Conservation (phyloP, 768 basidiomycete genomes). For the Termitomyces sp. region DNA sequence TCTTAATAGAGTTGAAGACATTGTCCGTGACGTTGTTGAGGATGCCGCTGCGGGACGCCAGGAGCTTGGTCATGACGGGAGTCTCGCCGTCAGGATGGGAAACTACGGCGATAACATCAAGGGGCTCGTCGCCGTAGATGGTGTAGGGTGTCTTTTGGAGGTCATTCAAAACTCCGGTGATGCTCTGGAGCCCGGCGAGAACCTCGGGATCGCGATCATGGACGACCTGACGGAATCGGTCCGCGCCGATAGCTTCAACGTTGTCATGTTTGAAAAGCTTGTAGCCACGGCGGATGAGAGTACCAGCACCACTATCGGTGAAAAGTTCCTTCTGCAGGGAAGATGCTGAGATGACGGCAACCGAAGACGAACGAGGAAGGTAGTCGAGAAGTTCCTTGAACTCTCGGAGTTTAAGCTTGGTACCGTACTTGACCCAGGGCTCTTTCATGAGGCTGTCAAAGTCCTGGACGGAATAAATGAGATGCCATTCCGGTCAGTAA, state of each 20-base stretch:
- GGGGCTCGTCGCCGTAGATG: conserved; percentile 97
- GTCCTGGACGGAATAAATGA: conserved; percentile 47
- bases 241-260: conserved; percentile 83
- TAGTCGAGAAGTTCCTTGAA: conserved; percentile 99
- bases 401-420: conserved; percentile 97
- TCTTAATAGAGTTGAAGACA: conserved; percentile 93
- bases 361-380: conserved; percentile 96
- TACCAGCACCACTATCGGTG: conserved; percentile 96
- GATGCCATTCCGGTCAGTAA: neutral
- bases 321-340: conserved; percentile 97
- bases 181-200: conserved; percentile 72
- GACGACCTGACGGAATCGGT: conserved; percentile 91
- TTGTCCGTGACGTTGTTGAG: conserved; percentile 97
- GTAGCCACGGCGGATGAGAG: conserved; percentile 96
- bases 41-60: conserved; percentile 81
- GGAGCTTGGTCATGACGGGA: conserved; percentile 90
- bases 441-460: conserved; percentile 96
- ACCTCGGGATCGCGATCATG: conserved; percentile 96
- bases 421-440: conserved; percentile 98
- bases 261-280: conserved; percentile 89
- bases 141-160: conserved; percentile 84
- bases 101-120: conserved; percentile 93
- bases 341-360: conserved; percentile 93
- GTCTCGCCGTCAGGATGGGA: conserved; percentile 85
- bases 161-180: conserved; percentile 80